Conservation (phyloP, 75 land plant species). For the Larix kaempferi region DNA sequence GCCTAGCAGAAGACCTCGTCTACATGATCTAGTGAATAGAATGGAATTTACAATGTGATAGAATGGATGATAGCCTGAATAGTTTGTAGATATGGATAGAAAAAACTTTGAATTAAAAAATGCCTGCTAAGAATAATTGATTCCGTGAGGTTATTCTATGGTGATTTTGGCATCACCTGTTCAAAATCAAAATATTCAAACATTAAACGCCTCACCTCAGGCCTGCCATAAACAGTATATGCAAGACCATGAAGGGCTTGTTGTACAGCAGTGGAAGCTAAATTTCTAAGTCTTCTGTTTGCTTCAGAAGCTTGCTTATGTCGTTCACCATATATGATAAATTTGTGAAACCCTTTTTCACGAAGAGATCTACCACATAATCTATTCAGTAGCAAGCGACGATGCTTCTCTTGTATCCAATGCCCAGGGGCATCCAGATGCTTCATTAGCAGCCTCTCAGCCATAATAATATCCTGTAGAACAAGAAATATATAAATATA, state of each 20-base stretch:
- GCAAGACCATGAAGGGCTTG: constrained; percentile 90
- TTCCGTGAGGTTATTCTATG: neutral
- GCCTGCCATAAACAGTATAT: constrained; percentile 82
- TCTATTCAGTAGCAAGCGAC: constrained; percentile 74
- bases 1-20: neutral
- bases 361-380: constrained; percentile 81
- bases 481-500: neutral
- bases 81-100: neutral
- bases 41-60: neutral
- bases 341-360: constrained; percentile 61
- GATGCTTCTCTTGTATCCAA: constrained; percentile 79
- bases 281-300: constrained; percentile 71
- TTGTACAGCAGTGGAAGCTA: constrained; percentile 77
- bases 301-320: constrained; percentile 62
- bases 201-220: constrained; percentile 93
- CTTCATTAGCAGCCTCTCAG: constrained; percentile 95
- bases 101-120: neutral
- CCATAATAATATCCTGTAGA: constrained; percentile 89
- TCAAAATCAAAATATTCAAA: constrained; percentile 92
- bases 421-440: constrained; percentile 89
- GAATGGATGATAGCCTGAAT: neutral
- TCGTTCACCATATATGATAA: constrained; percentile 58
- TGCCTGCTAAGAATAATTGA: neutral
- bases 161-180: constrained; percentile 59
- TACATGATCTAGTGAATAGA: neutral